Percentiles rank a stretch among this genome's conserved stretches.
Conservation (phyloP, 1,139 yeast species). For the Waltiozyma sp. region DNA sequence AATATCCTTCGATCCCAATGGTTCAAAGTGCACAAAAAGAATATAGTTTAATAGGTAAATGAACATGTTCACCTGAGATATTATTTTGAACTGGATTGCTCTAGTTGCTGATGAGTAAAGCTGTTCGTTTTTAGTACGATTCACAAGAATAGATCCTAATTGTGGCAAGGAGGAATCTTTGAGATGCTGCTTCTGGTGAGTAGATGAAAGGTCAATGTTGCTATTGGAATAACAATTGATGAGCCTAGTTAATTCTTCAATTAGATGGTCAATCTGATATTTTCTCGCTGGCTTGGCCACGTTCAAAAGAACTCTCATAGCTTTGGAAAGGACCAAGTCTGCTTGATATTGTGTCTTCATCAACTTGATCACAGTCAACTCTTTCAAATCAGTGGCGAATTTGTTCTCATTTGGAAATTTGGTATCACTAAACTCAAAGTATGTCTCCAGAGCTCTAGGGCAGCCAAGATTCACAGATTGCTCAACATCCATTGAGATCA, state of each 20-base stretch:
- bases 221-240: conserved; percentile 21
- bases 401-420: conserved; percentile 17
- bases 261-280: conserved; percentile 25
- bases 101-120: conserved; percentile 21
- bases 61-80: conserved; percentile 33
- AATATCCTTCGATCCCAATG: conserved; percentile 28
- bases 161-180: conserved; percentile 20
- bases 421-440: conserved; percentile 22
- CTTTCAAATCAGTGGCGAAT: conserved; percentile 21
- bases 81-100: conserved; percentile 27
- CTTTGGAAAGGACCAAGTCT: conserved; percentile 23
- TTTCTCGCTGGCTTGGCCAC: conserved; percentile 27
- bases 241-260: conserved; percentile 20
- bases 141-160: conserved; percentile 22
- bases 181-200: neutral
- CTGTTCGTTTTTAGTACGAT: conserved; percentile 14
- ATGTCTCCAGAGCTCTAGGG: conserved; percentile 23
- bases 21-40: conserved; percentile 32
- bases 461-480: conserved; percentile 34
- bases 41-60: conserved; percentile 36
- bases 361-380: conserved; percentile 25
- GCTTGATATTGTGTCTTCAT: conserved; percentile 25
- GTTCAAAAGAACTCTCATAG: conserved; percentile 24
- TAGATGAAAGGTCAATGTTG: conserved; percentile 1
- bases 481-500: conserved; percentile 31